Percentiles rank a stretch among this genome's conserved stretches.
These are phyloP conservation scores for Kwoniella pini DNA, from an alignment of 768 basidiomycete species.

Conservation along the genomic window DNA sequence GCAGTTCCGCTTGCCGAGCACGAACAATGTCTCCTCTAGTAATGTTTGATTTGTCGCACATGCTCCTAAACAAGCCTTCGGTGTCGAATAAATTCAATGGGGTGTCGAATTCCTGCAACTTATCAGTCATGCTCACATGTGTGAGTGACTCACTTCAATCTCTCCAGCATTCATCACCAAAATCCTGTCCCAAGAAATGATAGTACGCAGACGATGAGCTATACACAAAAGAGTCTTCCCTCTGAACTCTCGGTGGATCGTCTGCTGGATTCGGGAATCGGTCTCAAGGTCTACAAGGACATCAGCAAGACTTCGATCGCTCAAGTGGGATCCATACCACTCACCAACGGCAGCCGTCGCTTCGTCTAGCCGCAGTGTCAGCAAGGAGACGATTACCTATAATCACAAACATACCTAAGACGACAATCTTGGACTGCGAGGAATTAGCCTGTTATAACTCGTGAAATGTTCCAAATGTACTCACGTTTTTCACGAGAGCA, in stretches of 20 bases:
- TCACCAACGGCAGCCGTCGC: constrained; percentile 84
- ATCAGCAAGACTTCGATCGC: constrained; percentile 47
- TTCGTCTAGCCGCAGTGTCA: constrained; percentile 59
- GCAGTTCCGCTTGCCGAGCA: constrained; percentile 33
- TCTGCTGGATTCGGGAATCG: constrained; percentile 83
- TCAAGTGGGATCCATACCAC: constrained; percentile 29
- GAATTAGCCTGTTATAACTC: neutral
- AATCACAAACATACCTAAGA: constrained; percentile 60
- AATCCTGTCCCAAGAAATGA: constrained; percentile 83
- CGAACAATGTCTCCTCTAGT: constrained; percentile 66
- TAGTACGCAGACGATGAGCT: constrained; percentile 77
- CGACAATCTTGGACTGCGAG: constrained; percentile 66
- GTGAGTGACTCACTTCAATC: constrained; percentile 67
- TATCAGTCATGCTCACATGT: constrained; percentile 1
- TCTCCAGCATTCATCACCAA: constrained; percentile 78
- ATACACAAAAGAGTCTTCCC: constrained; percentile 84
- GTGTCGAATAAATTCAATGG: constrained; percentile 65
- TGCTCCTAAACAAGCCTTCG: constrained; percentile 73
- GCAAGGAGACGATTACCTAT: neutral
- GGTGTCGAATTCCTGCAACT: constrained; percentile 68
- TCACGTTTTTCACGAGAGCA: constrained; percentile 74
- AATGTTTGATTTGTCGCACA: constrained; percentile 81
- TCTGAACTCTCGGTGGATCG: constrained; percentile 79
- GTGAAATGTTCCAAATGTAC: neutral
- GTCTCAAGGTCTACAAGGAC: constrained; percentile 68